Conservation (phyloP, 106 monocot species). For the Dioscorea alata region DNA sequence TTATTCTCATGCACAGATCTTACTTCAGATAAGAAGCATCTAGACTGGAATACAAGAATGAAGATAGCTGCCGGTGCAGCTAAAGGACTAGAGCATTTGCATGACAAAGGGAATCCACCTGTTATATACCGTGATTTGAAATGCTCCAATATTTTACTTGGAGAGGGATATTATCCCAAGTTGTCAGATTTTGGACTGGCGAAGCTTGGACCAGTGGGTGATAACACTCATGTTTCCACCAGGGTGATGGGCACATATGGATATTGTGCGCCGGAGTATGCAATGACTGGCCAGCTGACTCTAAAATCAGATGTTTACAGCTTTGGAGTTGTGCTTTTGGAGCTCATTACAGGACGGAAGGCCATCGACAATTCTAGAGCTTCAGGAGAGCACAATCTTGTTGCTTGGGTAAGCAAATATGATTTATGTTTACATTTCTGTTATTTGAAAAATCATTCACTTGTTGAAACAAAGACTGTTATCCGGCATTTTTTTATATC, state of each 20-base stretch:
- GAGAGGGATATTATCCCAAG: constrained; percentile 23
- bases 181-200: constrained; percentile 30
- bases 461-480: background rate
- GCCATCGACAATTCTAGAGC: constrained; percentile 25
- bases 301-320: constrained; percentile 32
- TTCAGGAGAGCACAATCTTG: constrained; percentile 26
- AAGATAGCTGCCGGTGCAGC: constrained; percentile 31
- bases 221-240: constrained; percentile 30
- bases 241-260: constrained; percentile 28
- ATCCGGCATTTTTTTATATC: too few species aligned
- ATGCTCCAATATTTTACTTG: constrained; percentile 29
- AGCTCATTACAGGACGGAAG: constrained; percentile 26
- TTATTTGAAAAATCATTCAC: background rate
- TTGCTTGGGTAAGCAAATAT: constrained; percentile 21
- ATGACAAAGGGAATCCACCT: constrained; percentile 25
- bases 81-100: constrained; percentile 26
- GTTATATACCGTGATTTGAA: constrained; percentile 35
- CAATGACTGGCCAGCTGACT: constrained; percentile 30
- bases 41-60: constrained; percentile 37
- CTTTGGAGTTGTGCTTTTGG: constrained; percentile 27
- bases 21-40: constrained; percentile 15
- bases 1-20: constrained; percentile 4
- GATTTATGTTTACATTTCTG: too few species aligned
- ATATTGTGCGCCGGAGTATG: constrained; percentile 34
- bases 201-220: constrained; percentile 24